These are phyloP conservation scores for Kuraishia capsulata DNA, from an alignment of 805 yeast species.

Conservation along the genomic window DNA sequence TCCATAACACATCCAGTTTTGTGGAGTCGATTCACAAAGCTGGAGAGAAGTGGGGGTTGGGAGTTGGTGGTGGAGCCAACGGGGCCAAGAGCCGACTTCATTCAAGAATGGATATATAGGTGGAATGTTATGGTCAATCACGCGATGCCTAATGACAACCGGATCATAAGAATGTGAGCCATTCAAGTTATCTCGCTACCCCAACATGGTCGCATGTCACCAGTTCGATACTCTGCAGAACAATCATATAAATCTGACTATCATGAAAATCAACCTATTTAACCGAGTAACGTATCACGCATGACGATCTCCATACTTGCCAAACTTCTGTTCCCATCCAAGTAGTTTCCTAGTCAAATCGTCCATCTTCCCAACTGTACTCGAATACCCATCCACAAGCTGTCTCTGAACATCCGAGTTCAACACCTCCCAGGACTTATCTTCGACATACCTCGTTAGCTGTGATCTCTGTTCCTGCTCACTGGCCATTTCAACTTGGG, in stretches of 20 bases:
- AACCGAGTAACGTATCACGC: too few relatives aligned
- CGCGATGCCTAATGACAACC: too few relatives aligned
- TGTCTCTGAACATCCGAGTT: slow-evolving; percentile 19
- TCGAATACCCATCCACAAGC: slow-evolving; percentile 42
- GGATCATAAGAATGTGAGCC: too few relatives aligned
- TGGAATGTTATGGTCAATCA: too few relatives aligned
- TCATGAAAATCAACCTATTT: too few relatives aligned
- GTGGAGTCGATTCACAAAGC: slow-evolving; percentile 16
- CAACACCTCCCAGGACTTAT: slow-evolving; percentile 14
- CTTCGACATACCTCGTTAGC: slow-evolving; percentile 36
- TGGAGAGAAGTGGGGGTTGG: slow-evolving; percentile 6
- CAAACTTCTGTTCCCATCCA: slow-evolving; percentile 73
- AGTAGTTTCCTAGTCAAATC: slow-evolving; percentile 60
- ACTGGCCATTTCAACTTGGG: slow-evolving; percentile 72
- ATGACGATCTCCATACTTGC: slow-evolving; percentile 17
- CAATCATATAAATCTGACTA: too few relatives aligned
- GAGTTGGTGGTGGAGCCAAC: slow-evolving; percentile 1
- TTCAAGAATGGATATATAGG: background rate
- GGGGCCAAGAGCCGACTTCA: background rate
- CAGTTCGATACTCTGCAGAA: too few relatives aligned
- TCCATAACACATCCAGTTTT: slow-evolving; percentile 36
- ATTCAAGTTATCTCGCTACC: too few relatives aligned
- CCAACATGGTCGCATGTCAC: too few relatives aligned
- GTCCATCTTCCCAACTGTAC: slow-evolving; percentile 62
- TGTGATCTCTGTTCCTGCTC: slow-evolving; percentile 56